Base-by-base conservation (phyloP, 306 rosid genomes). In the Cercis canadensis region DNA sequence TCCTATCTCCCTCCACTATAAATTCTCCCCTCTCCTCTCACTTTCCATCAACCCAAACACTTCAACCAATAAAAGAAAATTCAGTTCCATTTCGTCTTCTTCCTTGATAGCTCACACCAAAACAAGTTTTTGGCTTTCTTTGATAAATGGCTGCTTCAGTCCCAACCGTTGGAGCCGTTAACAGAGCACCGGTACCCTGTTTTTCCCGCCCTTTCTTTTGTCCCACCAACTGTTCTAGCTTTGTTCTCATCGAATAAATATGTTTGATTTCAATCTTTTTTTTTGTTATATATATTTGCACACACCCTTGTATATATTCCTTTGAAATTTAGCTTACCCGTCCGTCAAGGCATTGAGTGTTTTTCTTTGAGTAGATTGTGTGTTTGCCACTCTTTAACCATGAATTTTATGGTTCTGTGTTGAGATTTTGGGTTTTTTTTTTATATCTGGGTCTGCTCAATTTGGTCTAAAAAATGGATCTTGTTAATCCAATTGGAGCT, bases 111-210 rank as follows among this genome's bases (percentile, higher is more conserved):
- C 18, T 11, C 47, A 36, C 52, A 15, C 47, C 60, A 31, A 49
- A 57, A 24, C 11, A 29, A 11, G 18, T 11, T 37, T 57, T 56
- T 37, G 39, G 18, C 61, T 62, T 67, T 59, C 37, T 49, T 49
- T 29, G 56, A 34, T 68, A 74, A 51, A 86, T 89, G 97, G 92
- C 94, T 41, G 64, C 85, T 75, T 80, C 93, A 54, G 72, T 89
- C 41, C 43, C 93, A 64, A 77, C 85, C 57, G 16, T 86, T 55
- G 83, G 84, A 77, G 84, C 82, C 53, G 41, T 89, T 40, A 83
- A 80, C 85, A 57, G 70, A 41, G 70, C 83, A 74, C 83, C 82
- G 88, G 96, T 85, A 81, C 31, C 13, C 13, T 73, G 55, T 61
- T 65, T 66, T 75, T 67, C 41, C 82, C 37, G 5, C 71, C 71